These are phyloP conservation scores for Linum trigynum DNA, from an alignment of 345 rosid genomes.

Conservation along the genomic window DNA sequence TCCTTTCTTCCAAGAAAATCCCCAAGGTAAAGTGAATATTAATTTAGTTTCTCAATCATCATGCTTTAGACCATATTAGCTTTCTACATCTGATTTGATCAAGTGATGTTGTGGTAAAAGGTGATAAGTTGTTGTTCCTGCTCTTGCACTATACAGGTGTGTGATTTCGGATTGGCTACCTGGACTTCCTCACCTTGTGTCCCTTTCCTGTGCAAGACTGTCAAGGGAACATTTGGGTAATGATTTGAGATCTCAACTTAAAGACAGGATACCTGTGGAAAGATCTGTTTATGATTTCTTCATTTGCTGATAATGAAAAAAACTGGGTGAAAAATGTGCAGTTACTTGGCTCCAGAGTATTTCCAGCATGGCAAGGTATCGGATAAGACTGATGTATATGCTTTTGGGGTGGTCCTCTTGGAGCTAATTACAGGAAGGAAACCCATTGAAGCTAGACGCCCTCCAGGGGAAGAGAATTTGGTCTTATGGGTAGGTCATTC, in stretches of 20 bases:
- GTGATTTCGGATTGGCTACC: conserved; percentile 91
- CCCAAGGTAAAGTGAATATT: conserved; percentile 44
- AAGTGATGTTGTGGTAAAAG: background rate
- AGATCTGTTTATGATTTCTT: background rate
- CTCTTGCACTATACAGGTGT: conserved; percentile 40
- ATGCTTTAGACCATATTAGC: too few species aligned
- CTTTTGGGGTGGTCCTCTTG: conserved; percentile 84
- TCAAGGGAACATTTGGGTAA: conserved; percentile 98
- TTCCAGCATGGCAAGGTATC: conserved; percentile 97
- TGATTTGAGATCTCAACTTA: background rate
- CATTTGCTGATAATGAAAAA: conserved; percentile 1
- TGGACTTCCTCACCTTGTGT: conserved; percentile 92
- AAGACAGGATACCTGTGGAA: background rate
- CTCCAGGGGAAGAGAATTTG: conserved; percentile 84
- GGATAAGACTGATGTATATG: conserved; percentile 88
- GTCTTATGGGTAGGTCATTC: conserved; percentile 75
- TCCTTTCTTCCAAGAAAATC: conserved; percentile 72
- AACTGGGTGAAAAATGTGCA: conserved; percentile 17
- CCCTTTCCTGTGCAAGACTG: conserved; percentile 91
- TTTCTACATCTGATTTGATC: background rate
- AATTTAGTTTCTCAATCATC: background rate
- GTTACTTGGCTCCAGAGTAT: conserved; percentile 92
- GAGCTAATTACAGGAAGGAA: conserved; percentile 80
- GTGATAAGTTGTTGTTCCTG: background rate
- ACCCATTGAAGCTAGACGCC: conserved; percentile 75